Conservation (phyloP, 768 basidiomycete species). For the Leccinellum luteum region DNA sequence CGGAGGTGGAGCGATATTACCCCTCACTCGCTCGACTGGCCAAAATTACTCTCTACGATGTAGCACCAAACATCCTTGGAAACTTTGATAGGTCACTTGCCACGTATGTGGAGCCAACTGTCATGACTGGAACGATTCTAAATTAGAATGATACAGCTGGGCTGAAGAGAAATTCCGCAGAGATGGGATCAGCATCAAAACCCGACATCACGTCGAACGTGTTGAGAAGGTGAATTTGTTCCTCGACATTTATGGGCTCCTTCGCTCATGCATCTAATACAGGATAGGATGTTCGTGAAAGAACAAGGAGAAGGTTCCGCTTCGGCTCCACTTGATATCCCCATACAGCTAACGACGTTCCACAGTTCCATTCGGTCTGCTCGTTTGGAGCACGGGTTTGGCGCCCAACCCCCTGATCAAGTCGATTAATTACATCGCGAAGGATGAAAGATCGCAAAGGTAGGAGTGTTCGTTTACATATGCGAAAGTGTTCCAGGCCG, state of each 20-base stretch:
- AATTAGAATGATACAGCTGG: slow-evolving; percentile 41
- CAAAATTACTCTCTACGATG: slow-evolving; percentile 79
- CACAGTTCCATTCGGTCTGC: slow-evolving; percentile 73
- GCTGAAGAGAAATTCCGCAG: slow-evolving; percentile 67
- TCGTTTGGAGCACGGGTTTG: slow-evolving; percentile 88
- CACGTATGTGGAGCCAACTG: slow-evolving; percentile 38
- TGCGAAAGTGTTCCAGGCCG: slow-evolving; percentile 26
- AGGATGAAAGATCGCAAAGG: slow-evolving; percentile 59
- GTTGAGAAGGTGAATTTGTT: slow-evolving; percentile 51
- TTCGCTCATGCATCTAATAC: slow-evolving; percentile 9
- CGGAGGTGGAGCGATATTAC: slow-evolving; percentile 61
- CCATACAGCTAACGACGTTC: slow-evolving; percentile 5
- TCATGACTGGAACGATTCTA: slow-evolving; percentile 1
- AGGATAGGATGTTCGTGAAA: slow-evolving; percentile 68
- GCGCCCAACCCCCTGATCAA: slow-evolving; percentile 77
- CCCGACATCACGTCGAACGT: slow-evolving; percentile 69
- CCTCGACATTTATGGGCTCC: slow-evolving; percentile 7
- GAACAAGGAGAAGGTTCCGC: slow-evolving; percentile 65
- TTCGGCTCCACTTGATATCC: slow-evolving; percentile 4
- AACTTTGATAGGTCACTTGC: slow-evolving; percentile 68
- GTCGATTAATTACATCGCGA: slow-evolving; percentile 55
- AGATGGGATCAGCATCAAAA: slow-evolving; percentile 71
- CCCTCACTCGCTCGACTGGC: slow-evolving; percentile 61
- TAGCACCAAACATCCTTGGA: slow-evolving; percentile 73
- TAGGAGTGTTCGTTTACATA: slow-evolving; percentile 26